Conservation (phyloP, 805 yeast genomes). For the Wickerhamiella siamensis region DNA sequence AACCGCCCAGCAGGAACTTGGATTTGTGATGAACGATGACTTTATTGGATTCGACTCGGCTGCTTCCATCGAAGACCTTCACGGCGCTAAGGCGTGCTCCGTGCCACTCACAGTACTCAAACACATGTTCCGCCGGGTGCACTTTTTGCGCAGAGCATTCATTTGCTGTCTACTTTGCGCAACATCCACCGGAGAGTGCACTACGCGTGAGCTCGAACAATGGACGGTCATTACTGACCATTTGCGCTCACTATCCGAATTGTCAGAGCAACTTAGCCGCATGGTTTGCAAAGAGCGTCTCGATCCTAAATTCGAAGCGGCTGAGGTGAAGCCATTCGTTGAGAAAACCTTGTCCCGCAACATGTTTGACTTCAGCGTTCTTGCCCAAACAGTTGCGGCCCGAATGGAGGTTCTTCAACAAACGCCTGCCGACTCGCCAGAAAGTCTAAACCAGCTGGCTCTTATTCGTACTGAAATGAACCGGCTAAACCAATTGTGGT, state of each 20-base stretch:
- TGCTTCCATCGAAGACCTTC: background rate
- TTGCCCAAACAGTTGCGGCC: conserved; percentile 14
- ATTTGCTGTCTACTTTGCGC: conserved; percentile 32
- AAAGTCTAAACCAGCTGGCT: conserved; percentile 6
- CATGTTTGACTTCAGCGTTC: conserved; percentile 6
- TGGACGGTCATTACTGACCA: conserved; percentile 20
- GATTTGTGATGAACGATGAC: conserved; percentile 11
- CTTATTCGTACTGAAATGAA: conserved; percentile 10
- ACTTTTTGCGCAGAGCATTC: conserved; percentile 29
- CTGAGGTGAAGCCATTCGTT: background rate
- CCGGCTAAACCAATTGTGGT: conserved; percentile 8
- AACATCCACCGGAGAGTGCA: conserved; percentile 14
- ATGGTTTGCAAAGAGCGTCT: conserved; percentile 14
- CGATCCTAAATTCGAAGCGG: conserved; percentile 3
- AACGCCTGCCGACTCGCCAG: conserved; percentile 3
- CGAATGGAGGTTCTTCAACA: conserved; percentile 13
- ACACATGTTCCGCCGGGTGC: conserved; percentile 25
- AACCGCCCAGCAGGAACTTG: conserved; percentile 20
- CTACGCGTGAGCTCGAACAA: conserved; percentile 13
- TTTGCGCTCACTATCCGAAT: conserved; percentile 5
- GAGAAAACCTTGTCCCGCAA: background rate
- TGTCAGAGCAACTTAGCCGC: conserved; percentile 10
- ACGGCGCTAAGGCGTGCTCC: conserved; percentile 11
- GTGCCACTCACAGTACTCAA: conserved; percentile 21
- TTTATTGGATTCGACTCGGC: conserved; percentile 10